Evolutionary conservation across 495 filamentous ascomycete genomes (phyloP), one percentile per base, ranked within the genome.

Genomic region (Xylaria palmicola): DNA sequence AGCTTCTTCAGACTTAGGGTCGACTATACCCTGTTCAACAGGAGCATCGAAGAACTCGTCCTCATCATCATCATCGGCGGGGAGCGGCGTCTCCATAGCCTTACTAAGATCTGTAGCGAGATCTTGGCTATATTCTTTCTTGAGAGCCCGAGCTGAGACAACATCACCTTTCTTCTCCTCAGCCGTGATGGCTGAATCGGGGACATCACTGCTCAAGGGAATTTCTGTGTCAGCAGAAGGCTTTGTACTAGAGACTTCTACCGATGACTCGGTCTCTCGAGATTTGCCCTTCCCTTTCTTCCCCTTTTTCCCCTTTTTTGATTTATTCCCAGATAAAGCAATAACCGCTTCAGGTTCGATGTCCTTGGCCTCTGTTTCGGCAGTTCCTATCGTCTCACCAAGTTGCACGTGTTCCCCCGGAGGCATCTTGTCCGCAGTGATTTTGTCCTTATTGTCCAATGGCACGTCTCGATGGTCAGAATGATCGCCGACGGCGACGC

Each of bases 251-350:
- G 52, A 57, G 13, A 34, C 10, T 41, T 19, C 34, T 41, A 17
- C 44, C 12, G 10, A 6, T 7, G 43, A 9, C 40, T 43, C 36
- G 20, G 36, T 51, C 3, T 51, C 53, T 41, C 26, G 37, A 9
- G 26, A 37, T 15, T 63, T 56, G 41, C 65, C 66, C 56, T 64
- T 67, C 27, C 62, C 64, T 41, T 65, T 67, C 56, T 64, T 67
- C 27, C 62, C 64, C 37, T 66, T 70, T 45, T 67, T 73, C n/a
- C 67, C 59, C 55, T 72, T 76, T 48, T 70, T 75, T 3, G 65
- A 43, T 29, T 61, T 43, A 22, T 65, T 65, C 15, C 52, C 30
- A n/a, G 34, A 39, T 62, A 32, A 9, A 26, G 34, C 27, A 8
- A 6, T 32, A 7, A 30, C 13, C 39, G 63, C 62, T 17, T 24